Evolutionary conservation across 257 asterid genomes (phyloP), one percentile per base, ranked within the genome.

Genomic region (Ajuga chamaepitys): DNA sequence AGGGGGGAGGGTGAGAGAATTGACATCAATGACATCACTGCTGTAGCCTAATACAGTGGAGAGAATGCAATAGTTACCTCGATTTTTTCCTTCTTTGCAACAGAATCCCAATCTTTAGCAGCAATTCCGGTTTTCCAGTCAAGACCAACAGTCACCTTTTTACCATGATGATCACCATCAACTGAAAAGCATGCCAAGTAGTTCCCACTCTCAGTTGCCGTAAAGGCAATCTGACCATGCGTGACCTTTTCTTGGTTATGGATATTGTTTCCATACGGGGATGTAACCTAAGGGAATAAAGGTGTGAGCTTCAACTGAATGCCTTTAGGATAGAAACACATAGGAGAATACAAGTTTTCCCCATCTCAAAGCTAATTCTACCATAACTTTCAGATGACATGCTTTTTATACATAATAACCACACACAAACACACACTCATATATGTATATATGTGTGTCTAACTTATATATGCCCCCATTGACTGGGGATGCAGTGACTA

Each of bases 121-220:
- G 88, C 85, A 58, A 93, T 76, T 44, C 98, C 97, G 4, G 71
- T 84, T 80, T 74, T 87, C 95, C 97, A 89, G 69, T 93, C 97
- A 38, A 93, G 64, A 54, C 95, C 88, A 69, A 93, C 77, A 4
- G 86, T 80, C 56, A 80, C 85, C 56, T 59, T 72, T 68, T 79
- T 83, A 64, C 70, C 87, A 21, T 35, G 71, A 16, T 70, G 78
- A 42, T 78, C 75, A 18, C 72, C 63, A 45, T 71, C 90, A 46
- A 58, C 58, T 51, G 80, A 50, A 70, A 89, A 93, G 72, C 96
- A 93, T 3, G 88, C 95, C 75, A 74, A 4, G 82, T 93, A 87
- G 78, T 51, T 78, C 13, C 98, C 98, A 25, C 80, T 60, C 78
- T 89, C 98, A 0, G 81, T 75, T 17, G 96, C 80, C 18, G 98